Conservation (phyloP, 2,329 filamentous ascomycete genomes). For the Ilyonectria robusta region DNA sequence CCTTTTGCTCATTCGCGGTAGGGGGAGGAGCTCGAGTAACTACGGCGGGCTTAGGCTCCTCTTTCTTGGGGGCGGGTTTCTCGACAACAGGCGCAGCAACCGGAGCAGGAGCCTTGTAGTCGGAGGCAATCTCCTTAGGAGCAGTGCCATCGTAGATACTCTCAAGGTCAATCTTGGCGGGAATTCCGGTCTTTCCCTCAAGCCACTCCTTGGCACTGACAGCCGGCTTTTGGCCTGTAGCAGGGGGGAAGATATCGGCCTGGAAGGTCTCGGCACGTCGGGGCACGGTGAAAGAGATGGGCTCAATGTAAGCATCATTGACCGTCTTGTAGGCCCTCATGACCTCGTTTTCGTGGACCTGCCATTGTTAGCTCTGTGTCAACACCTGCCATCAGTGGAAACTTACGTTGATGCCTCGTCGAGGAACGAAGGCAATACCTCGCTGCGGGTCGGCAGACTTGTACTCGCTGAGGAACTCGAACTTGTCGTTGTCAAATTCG, state of each 20-base stretch:
- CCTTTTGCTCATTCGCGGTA: conserved; percentile 86
- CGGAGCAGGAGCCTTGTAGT: conserved; percentile 71
- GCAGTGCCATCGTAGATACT: conserved; percentile 89
- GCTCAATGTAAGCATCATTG: conserved; percentile 94
- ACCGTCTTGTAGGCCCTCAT: conserved; percentile 98
- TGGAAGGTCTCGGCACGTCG: conserved; percentile 95
- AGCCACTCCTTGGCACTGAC: conserved; percentile 89
- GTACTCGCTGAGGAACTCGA: conserved; percentile 96
- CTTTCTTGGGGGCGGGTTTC: conserved; percentile 55
- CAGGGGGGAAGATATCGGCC: conserved; percentile 95
- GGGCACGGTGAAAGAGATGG: conserved; percentile 97
- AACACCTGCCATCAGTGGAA: conserved; percentile 14
- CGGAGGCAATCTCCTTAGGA: conserved; percentile 81
- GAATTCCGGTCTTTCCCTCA: conserved; percentile 84
- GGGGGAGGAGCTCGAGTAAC: conserved; percentile 67
- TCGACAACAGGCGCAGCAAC: conserved; percentile 58
- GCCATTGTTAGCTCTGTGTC: conserved; percentile 38
- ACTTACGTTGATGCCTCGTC: conserved; percentile 90
- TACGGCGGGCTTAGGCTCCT: conserved; percentile 64
- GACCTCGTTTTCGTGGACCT: conserved; percentile 95
- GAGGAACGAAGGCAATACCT: conserved; percentile 93
- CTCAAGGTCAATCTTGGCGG: conserved; percentile 94
- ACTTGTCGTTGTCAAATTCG: conserved; percentile 98
- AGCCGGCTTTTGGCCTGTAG: conserved; percentile 83
- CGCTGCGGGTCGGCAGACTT: conserved; percentile 97